A percentile compares a stretch with the other conserved stretches of the same genome.
These are phyloP conservation scores for Cercospora janseana DNA, from an alignment of 2,329 filamentous ascomycete genomes.

Conservation along the genomic window DNA sequence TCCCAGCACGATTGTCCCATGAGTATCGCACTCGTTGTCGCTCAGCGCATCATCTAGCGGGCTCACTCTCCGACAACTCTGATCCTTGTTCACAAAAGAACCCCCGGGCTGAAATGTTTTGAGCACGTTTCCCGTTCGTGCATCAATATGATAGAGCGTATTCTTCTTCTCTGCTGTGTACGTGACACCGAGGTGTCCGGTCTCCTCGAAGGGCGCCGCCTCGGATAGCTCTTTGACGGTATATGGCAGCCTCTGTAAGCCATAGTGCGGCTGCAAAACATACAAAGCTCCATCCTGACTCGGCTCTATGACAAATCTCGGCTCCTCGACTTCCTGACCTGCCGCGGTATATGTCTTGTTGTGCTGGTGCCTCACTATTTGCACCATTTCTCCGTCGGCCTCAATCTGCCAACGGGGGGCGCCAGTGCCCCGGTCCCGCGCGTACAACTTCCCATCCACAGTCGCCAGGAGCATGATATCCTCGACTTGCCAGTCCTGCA, in stretches of 20 bases:
- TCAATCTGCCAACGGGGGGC: constrained; percentile 81
- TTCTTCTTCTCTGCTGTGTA: constrained; percentile 93
- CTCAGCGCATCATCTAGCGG: constrained; percentile 55
- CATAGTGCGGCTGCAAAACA: constrained; percentile 70
- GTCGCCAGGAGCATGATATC: constrained; percentile 99
- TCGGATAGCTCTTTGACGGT: constrained; percentile 84
- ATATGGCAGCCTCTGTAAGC: constrained; percentile 65
- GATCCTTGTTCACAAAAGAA: constrained; percentile 62
- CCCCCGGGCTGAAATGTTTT: constrained; percentile 80
- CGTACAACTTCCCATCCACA: constrained; percentile 95
- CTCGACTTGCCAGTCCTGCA: constrained; percentile 99
- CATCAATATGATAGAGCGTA: constrained; percentile 84
- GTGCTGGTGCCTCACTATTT: constrained; percentile 73
- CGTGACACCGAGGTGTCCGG: constrained; percentile 69
- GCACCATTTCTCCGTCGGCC: constrained; percentile 82
- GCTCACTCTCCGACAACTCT: constrained; percentile 71
- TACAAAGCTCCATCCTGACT: constrained; percentile 83
- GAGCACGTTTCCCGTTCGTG: constrained; percentile 74
- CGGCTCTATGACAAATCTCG: constrained; percentile 93
- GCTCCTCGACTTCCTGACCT: constrained; percentile 70
- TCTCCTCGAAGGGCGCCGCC: constrained; percentile 70
- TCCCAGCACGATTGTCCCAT: constrained; percentile 77
- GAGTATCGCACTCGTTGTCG: constrained; percentile 71
- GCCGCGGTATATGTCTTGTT: constrained; percentile 64
- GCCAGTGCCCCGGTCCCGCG: constrained; percentile 83